These are phyloP conservation scores for Globisporangium radiosum DNA, from an alignment of 352 stramenopile species.

Conservation along the genomic window DNA sequence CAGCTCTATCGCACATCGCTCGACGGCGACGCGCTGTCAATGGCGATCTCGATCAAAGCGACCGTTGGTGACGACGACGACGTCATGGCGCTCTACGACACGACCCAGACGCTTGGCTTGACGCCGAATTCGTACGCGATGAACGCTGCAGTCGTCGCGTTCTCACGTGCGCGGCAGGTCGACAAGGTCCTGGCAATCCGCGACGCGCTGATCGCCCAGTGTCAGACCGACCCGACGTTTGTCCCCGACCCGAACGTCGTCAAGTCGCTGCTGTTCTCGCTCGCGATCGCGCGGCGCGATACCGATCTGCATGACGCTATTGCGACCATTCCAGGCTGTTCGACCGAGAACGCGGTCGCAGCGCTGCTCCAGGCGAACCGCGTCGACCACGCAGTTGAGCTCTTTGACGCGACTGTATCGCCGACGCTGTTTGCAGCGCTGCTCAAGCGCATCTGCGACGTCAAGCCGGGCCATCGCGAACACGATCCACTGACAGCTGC, in stretches of 20 bases:
- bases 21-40: slow-evolving; percentile 62
- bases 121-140: slow-evolving; percentile 70
- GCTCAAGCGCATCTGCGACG: slow-evolving; percentile 31
- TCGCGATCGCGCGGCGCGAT: slow-evolving; percentile 51
- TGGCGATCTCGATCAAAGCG: slow-evolving; percentile 78
- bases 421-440: slow-evolving; percentile 25
- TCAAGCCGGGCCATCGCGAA: slow-evolving; percentile 10
- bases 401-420: slow-evolving; percentile 34
- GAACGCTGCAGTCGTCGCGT: slow-evolving; percentile 67
- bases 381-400: slow-evolving; percentile 39
- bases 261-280: slow-evolving; percentile 55
- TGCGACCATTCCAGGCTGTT: slow-evolving; percentile 33
- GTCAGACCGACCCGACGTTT: slow-evolving; percentile 6
- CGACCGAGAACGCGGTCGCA: slow-evolving; percentile 29
- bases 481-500: slow-evolving; percentile 32
- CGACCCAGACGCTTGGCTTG: slow-evolving; percentile 51
- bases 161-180: slow-evolving; percentile 44
- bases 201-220: slow-evolving; percentile 20
- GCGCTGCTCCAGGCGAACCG: slow-evolving; percentile 15
- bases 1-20: slow-evolving; percentile 36
- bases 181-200: slow-evolving; percentile 57
- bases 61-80: slow-evolving; percentile 65
- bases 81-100: slow-evolving; percentile 68
- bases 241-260: slow-evolving; percentile 45
- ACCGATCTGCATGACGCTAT: slow-evolving; percentile 32